Conservation (phyloP, 2,329 filamentous ascomycete species). For the Dichotomopilus funicola region DNA sequence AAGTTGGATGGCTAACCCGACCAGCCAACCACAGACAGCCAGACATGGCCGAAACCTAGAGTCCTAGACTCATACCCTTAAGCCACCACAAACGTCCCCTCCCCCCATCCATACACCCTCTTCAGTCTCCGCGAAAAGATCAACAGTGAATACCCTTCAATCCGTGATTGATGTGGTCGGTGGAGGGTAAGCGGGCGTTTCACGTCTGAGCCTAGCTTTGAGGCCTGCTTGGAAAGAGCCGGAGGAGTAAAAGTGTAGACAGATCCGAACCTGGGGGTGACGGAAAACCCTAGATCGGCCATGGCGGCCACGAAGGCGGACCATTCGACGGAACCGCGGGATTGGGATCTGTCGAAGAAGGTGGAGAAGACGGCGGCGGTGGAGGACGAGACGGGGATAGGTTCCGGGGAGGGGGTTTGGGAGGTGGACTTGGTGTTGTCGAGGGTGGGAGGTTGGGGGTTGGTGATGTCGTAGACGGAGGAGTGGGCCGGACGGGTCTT, state of each 20-base stretch:
- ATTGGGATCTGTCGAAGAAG: slow-evolving; percentile 25
- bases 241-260: slow-evolving; percentile 36
- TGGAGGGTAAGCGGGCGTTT: slow-evolving; percentile 31
- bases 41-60: too few species aligned
- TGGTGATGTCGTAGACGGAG: slow-evolving; percentile 29
- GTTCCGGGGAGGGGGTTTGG: not conserved
- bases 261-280: slow-evolving; percentile 36
- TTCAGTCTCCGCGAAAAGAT: slow-evolving; percentile 29
- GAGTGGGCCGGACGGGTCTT: slow-evolving; percentile 38
- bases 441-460: too few species aligned
- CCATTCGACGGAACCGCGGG: slow-evolving; percentile 32
- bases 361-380: slow-evolving; percentile 34
- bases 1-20: too few species aligned
- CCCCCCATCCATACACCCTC: slow-evolving; percentile 32
- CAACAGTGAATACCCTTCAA: slow-evolving; percentile 29
- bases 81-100: slow-evolving; percentile 27
- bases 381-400: not conserved
- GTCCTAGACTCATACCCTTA: not conserved
- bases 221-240: not conserved
- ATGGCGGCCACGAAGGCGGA: slow-evolving; percentile 36
- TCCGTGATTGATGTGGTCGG: slow-evolving; percentile 32
- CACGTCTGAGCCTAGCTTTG: slow-evolving; percentile 17
- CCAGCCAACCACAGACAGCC: too few species aligned
- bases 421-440: not conserved
- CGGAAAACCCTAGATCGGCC: slow-evolving; percentile 36